These are phyloP conservation scores for Tetrapisispora pingtungensis DNA, from an alignment of 805 yeast genomes.

Conservation along the genomic window DNA sequence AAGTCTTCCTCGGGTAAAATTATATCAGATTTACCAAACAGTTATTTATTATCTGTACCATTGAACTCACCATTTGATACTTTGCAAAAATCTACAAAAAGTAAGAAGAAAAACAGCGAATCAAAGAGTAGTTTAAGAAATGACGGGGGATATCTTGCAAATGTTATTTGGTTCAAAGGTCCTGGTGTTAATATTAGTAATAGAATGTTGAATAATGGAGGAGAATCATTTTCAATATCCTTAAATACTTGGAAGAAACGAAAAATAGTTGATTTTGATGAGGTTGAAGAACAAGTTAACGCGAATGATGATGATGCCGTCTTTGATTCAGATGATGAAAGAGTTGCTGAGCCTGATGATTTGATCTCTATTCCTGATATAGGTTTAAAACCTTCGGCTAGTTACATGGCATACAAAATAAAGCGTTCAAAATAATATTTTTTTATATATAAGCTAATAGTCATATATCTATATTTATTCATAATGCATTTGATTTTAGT, in stretches of 20 bases:
- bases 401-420: constrained; percentile 55
- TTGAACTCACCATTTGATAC: constrained; percentile 26
- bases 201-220: constrained; percentile 29
- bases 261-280: constrained; percentile 19
- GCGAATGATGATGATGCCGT: constrained; percentile 2
- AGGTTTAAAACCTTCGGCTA: constrained; percentile 54
- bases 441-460: neutral
- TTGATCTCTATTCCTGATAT: constrained; percentile 17
- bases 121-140: constrained; percentile 17
- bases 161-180: constrained; percentile 57
- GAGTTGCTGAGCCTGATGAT: constrained; percentile 14
- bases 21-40: constrained; percentile 21
- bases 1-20: constrained; percentile 15
- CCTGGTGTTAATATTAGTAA: constrained; percentile 45
- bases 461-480: neutral
- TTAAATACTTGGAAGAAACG: constrained; percentile 20
- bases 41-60: constrained; percentile 20
- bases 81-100: constrained; percentile 28
- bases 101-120: constrained; percentile 15
- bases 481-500: neutral
- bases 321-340: constrained; percentile 10
- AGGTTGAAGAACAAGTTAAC: constrained; percentile 15
- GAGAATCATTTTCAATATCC: constrained; percentile 5
- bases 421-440: neutral
- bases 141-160: constrained; percentile 25